Percentiles rank a stretch among this genome's conserved stretches.
phyloP scores from a whole-genome alignment of 306 rosid species.

The Pueraria montana region DNA sequence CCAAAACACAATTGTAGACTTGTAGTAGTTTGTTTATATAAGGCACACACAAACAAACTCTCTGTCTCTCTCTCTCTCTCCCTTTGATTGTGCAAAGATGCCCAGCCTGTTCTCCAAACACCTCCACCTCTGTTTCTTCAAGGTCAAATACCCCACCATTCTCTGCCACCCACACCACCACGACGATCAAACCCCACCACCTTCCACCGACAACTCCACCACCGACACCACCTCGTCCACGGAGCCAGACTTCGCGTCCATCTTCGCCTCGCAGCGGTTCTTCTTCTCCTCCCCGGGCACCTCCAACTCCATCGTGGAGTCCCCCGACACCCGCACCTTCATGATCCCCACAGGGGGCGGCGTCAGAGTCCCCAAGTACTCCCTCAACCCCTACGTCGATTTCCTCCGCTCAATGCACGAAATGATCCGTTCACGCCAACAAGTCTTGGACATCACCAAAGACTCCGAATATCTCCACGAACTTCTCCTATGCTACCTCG shows the following conservation, averaged over 20 bases:
- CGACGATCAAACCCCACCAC: slow-evolving; percentile 37
- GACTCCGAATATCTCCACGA: slow-evolving; percentile 81
- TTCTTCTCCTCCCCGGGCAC: slow-evolving; percentile 93
- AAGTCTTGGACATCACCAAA: slow-evolving; percentile 48
- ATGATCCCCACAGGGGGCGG: slow-evolving; percentile 42
- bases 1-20: not conserved
- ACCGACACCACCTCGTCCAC: slow-evolving; percentile 21
- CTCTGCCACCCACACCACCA: slow-evolving; percentile 47
- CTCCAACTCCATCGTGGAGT: slow-evolving; percentile 85
- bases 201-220: slow-evolving; percentile 43
- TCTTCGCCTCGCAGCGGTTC: slow-evolving; percentile 80
- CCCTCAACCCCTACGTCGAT: slow-evolving; percentile 75
- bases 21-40: not conserved
- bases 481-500: slow-evolving; percentile 85
- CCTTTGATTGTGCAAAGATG: slow-evolving; percentile 35
- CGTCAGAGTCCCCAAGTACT: slow-evolving; percentile 70
- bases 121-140: slow-evolving; percentile 77
- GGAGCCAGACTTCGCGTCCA: slow-evolving; percentile 73
- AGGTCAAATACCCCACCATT: slow-evolving; percentile 65
- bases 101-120: slow-evolving; percentile 63
- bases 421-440: slow-evolving; percentile 73
- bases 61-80: not conserved
- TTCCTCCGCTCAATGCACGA: slow-evolving; percentile 88
- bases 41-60: not conserved
- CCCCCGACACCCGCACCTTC: slow-evolving; percentile 51